These are phyloP conservation scores for Sporothrix phasma DNA, from an alignment of 2,329 filamentous ascomycete genomes.

Conservation along the genomic window DNA sequence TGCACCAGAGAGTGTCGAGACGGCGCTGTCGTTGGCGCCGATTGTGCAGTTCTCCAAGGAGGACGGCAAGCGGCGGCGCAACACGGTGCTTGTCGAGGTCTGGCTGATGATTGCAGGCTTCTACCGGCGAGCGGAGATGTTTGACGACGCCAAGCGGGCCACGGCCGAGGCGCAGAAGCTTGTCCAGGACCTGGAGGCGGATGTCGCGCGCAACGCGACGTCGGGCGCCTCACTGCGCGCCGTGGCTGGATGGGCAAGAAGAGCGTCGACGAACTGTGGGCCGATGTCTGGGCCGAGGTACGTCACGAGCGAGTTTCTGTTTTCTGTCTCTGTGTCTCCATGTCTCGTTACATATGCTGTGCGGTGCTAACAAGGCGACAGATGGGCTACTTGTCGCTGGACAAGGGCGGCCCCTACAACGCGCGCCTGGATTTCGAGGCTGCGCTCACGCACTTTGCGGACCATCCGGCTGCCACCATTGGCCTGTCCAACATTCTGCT, in stretches of 20 bases:
- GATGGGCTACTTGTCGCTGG: constrained; percentile 57
- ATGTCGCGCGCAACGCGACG: constrained; percentile 52
- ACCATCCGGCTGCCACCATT: constrained; percentile 73
- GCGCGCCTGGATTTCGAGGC: constrained; percentile 74
- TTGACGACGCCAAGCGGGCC: constrained; percentile 70
- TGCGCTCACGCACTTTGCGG: constrained; percentile 65
- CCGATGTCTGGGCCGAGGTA: constrained; percentile 74
- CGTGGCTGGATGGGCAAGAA: constrained; percentile 70
- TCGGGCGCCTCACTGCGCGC: constrained; percentile 47
- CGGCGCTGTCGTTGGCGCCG: constrained; percentile 39
- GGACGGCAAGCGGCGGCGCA: constrained; percentile 40
- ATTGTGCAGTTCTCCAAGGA: constrained; percentile 45
- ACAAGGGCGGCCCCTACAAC: constrained; percentile 52
- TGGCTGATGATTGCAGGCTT: constrained; percentile 88
- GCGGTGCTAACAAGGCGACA: constrained; percentile 25
- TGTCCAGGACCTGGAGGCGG: constrained; percentile 58
- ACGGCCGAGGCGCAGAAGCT: constrained; percentile 73
- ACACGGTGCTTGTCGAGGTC: constrained; percentile 57
- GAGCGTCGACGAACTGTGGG: constrained; percentile 75
- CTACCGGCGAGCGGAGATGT: constrained; percentile 72
- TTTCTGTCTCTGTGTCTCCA: background rate
- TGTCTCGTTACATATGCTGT: background rate
- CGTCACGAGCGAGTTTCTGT: constrained; percentile 24
- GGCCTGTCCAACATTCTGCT: constrained; percentile 77
- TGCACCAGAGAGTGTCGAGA: constrained; percentile 31